Evolutionary conservation across 78 protist species (phyloP), one percentile per base, ranked within the genome.

Genomic region (Acrasis kona): DNA sequence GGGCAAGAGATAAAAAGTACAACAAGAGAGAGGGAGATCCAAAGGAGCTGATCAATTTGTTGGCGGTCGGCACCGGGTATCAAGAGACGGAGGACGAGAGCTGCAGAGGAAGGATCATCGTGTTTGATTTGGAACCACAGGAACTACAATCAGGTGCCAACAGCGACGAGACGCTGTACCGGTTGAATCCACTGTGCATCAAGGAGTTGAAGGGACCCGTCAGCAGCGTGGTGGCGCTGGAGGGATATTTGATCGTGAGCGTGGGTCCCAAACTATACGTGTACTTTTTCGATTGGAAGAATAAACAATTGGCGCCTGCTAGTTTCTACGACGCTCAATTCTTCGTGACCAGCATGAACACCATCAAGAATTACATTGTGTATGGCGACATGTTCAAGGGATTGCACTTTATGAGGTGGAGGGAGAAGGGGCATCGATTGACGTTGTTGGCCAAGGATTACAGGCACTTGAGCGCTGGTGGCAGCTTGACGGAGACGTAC

Each of bases 181-280:
- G n/a, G n/a, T 42, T 72, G 76, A 10, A 12, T 10, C 31, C 27
- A 10, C 35, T 72, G 27, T 35, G 35, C 12, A 10, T 10, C 12
- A 72, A 72, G 12, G 76, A 72, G 10, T 27, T 39, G 76, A 72
- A 72, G 70, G 76, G 76, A 10, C 41, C 76, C 64, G 76, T 72
- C 12, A 39, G 76, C 10, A 70, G 76, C 10, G 27, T 72, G 70
- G 70, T 70, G 12, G 10, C 10, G 10, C 70, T 72, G 19, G 76
- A 72, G 58, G 76, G 76, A n/a, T 72, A 66, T 42, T 10, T 72
- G 27, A n/a, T 10, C 10, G 76, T 72, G 10, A 10, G 76, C 10
- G 70, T 35, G 10, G 72, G 72, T 42, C 10, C 76, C 31, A 10
- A 64, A n/a, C 35, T 72, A 27, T 66, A 65, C 12, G 76, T 72